Percentiles rank a stretch among this genome's conserved stretches.
phyloP scores from a whole-genome alignment of 1,284 basidiomycete species.

The Wallemia hederae region DNA sequence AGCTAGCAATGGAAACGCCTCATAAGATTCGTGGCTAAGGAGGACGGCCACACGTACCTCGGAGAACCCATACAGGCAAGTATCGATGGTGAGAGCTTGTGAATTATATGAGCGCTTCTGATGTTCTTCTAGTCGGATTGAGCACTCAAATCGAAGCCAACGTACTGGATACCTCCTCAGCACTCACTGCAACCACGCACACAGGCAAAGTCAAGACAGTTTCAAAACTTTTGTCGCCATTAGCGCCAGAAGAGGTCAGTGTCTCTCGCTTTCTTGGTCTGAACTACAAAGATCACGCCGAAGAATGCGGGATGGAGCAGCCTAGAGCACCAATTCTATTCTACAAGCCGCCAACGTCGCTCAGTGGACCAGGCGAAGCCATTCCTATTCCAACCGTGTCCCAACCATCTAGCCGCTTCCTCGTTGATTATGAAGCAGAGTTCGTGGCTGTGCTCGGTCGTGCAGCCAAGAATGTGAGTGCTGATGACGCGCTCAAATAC shows the following conservation, averaged over 20 bases:
- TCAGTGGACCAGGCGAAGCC: constrained; percentile 3
- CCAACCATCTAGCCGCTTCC: constrained; percentile 1
- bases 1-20: constrained; percentile 6
- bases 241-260: constrained; percentile 3
- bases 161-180: constrained; percentile 1
- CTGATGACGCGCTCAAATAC: constrained; percentile 4
- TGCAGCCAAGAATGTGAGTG: constrained; percentile 5
- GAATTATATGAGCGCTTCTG: neutral
- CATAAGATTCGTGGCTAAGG: constrained; percentile 6
- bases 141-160: neutral
- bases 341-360: constrained; percentile 6
- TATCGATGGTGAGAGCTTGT: constrained; percentile 5
- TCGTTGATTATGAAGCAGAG: constrained; percentile 3
- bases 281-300: constrained; percentile 2
- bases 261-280: constrained; percentile 9
- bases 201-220: neutral
- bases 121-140: neutral
- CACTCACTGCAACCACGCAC: neutral
- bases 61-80: constrained; percentile 7
- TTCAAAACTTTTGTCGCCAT: constrained; percentile 3
- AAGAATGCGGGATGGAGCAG: constrained; percentile 5
- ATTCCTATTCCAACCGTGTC: constrained; percentile 7
- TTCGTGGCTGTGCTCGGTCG: constrained; percentile 7
- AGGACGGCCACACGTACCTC: neutral
- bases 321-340: constrained; percentile 8